Base-by-base conservation (phyloP, 495 filamentous ascomycete species). In the Monascus purpureus region DNA sequence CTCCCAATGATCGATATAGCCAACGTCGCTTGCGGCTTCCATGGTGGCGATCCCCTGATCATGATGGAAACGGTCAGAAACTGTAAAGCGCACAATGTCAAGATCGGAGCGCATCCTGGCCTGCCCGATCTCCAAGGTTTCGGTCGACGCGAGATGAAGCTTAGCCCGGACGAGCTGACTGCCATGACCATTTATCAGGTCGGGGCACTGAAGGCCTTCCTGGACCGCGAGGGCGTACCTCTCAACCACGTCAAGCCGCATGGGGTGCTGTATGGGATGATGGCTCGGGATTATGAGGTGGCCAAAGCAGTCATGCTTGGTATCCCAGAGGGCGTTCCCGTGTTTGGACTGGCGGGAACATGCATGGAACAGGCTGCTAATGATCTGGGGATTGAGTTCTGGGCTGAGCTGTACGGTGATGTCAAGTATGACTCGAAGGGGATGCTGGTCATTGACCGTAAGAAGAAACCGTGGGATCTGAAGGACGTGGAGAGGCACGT, bases 21-120 rank as follows among this genome's bases (percentile, higher is more conserved):
- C n/a, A 77, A 78, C 38, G 42, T 76, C 7, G 73, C 73, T 2
- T 77, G 73, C 41, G 73, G 70, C 4, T 74, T 75, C 42, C 73
- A 74, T 37, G 65, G 61, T 13, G 55, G 71, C 13, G 70, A 76
- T 37, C 72, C 73, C 2, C 38, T 71, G 1, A 69, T 73, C 32
- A 78, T 78, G 72, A 45, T 57, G 25, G 52, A 69, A 29, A 75
- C 71, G 3, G 68, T 77, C 11, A 53, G 55, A 3, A 43, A 55
- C 13, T 73, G 70, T 44, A 77, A 73, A 46, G 37, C 56, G 25
- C 66, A 72, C 39, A 50, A 53, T 32, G 57, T 77, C 22, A 50
- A 47, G 15, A 51, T 72, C 15, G 73, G 72, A 2, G 73, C 73
- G 0, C 73, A 78, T 35, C 73, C 73, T 1, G 73, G 72, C 2